Conservation (phyloP, 768 basidiomycete genomes). For the Tubosaeta sp. region DNA sequence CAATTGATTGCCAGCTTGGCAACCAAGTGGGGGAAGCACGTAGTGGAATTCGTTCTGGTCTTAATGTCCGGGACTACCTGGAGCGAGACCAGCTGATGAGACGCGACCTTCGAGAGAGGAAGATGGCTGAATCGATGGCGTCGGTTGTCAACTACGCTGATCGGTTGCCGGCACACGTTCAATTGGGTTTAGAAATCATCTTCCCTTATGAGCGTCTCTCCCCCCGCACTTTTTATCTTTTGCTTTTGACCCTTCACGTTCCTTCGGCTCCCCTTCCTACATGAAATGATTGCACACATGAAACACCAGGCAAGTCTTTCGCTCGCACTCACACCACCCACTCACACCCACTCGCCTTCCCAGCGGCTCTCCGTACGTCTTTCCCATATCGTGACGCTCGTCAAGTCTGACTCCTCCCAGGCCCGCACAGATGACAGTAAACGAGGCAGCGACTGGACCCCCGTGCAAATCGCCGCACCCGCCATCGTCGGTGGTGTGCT, state of each 20-base stretch:
- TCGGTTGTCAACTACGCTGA: conserved; percentile 6
- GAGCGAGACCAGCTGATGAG: not conserved
- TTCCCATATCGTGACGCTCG: not conserved
- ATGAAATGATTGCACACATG: conserved; percentile 21
- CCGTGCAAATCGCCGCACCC: conserved; percentile 33
- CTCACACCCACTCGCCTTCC: conserved; percentile 1
- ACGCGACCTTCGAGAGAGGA: not conserved
- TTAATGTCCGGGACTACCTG: not conserved
- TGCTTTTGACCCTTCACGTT: not conserved
- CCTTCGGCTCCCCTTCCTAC: not conserved
- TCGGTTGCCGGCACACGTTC: conserved; percentile 15
- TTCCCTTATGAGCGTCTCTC: conserved; percentile 11
- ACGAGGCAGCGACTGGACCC: conserved; percentile 12
- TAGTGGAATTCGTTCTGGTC: too few species aligned
- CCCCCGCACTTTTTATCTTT: conserved; percentile 17
- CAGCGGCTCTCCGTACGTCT: conserved; percentile 22
- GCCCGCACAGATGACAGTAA: conserved; percentile 7
- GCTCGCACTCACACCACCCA: not conserved
- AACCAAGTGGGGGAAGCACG: not conserved
- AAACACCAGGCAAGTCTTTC: conserved; percentile 10
- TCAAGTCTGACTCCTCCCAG: conserved; percentile 7
- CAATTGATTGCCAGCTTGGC: not conserved
- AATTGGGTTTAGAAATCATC: conserved; percentile 12
- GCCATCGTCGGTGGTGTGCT: conserved; percentile 32
- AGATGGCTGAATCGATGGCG: not conserved